phyloP scores from a whole-genome alignment of 73 alveolate species.

The Paraurostyla sp. region DNA sequence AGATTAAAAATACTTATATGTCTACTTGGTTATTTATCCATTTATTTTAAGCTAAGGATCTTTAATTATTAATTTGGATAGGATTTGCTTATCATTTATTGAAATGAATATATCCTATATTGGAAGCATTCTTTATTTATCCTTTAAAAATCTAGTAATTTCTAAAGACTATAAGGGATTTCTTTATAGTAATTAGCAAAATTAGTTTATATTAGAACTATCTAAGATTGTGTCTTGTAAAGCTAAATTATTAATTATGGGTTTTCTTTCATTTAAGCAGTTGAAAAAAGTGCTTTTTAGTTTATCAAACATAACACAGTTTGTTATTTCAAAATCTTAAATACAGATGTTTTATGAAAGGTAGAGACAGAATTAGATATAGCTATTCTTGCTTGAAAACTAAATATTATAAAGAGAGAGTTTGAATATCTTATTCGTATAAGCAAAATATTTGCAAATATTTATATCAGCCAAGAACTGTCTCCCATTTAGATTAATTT shows the following conservation, averaged over 20 bases:
- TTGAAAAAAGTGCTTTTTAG: neutral
- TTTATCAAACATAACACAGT: conserved; percentile 30
- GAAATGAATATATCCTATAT: neutral
- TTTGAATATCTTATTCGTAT: neutral
- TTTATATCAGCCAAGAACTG: neutral
- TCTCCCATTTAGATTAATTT: neutral
- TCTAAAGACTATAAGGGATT: neutral
- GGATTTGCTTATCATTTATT: neutral
- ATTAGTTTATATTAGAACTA: neutral
- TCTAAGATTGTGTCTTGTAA: neutral
- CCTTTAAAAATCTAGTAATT: neutral
- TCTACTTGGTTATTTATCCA: neutral
- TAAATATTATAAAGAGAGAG: neutral
- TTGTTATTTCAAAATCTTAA: neutral
- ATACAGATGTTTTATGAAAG: conserved; percentile 4
- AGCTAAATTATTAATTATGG: neutral
- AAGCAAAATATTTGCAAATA: neutral
- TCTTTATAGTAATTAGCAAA: neutral
- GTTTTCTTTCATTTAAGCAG: conserved; percentile 38
- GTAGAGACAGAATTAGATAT: neutral
- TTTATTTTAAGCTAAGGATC: neutral
- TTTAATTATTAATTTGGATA: neutral
- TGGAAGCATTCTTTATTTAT: conserved; percentile 29
- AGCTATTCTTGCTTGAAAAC: conserved; percentile 24
- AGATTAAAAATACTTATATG: neutral